These are phyloP conservation scores for Myxozyma geophila DNA, from an alignment of 805 yeast species.

Conservation along the genomic window DNA sequence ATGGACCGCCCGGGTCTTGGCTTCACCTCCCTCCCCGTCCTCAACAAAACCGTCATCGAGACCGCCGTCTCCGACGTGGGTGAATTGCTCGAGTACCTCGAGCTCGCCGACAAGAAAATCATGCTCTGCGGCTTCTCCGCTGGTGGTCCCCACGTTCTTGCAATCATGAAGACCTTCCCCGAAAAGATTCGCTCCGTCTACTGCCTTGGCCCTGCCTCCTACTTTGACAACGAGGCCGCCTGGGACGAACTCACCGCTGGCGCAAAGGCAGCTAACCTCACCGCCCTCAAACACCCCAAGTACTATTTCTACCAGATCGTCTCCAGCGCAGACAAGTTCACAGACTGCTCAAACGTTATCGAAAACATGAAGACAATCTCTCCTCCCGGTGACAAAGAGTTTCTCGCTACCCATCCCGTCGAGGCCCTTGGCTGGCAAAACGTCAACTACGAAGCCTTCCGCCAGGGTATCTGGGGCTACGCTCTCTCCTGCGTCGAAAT, in stretches of 20 bases:
- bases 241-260: slow-evolving; percentile 33
- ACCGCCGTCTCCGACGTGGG: slow-evolving; percentile 34
- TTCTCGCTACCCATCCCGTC: slow-evolving; percentile 32
- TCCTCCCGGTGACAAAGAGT: slow-evolving; percentile 27
- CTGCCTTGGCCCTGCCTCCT: slow-evolving; percentile 35
- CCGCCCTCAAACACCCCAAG: slow-evolving; percentile 22
- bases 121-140: slow-evolving; percentile 37
- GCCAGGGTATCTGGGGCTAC: slow-evolving; percentile 34
- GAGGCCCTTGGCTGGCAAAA: slow-evolving; percentile 34
- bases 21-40: slow-evolving; percentile 32
- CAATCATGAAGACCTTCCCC: slow-evolving; percentile 28
- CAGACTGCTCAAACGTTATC: slow-evolving; percentile 29
- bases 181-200: slow-evolving; percentile 25
- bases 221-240: slow-evolving; percentile 25
- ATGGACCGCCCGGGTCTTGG: slow-evolving; percentile 37
- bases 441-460: slow-evolving; percentile 35
- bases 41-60: slow-evolving; percentile 32
- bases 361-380: slow-evolving; percentile 29
- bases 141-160: slow-evolving; percentile 37
- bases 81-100: slow-evolving; percentile 35
- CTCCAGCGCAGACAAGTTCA: slow-evolving; percentile 17
- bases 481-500: slow-evolving; percentile 33
- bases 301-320: slow-evolving; percentile 23
- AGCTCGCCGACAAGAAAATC: slow-evolving; percentile 21
- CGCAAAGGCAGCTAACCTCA: slow-evolving; percentile 22